These are phyloP conservation scores for Phytopythium boreale DNA, from an alignment of 352 stramenopile genomes.

Conservation along the genomic window DNA sequence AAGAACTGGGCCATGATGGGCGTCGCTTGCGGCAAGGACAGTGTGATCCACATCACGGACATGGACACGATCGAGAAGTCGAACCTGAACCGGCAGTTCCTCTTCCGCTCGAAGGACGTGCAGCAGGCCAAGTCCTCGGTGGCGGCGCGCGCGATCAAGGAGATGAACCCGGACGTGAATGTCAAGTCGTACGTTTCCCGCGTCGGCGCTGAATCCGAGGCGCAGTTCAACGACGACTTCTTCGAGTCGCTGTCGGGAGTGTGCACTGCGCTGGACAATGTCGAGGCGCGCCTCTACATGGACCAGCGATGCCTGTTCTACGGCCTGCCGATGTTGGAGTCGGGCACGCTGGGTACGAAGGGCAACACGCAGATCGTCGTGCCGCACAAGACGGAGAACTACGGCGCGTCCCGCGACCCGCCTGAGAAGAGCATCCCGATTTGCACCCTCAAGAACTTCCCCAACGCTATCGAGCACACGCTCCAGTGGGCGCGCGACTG, in stretches of 20 bases:
- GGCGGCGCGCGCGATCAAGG: constrained; percentile 88
- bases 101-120: constrained; percentile 98
- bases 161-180: constrained; percentile 96
- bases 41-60: constrained; percentile 95
- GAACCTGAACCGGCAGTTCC: constrained; percentile 98
- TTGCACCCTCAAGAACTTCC: constrained; percentile 99
- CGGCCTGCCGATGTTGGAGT: constrained; percentile 97
- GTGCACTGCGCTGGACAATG: constrained; percentile 98
- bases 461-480: constrained; percentile 99
- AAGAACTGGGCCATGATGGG: constrained; percentile 99
- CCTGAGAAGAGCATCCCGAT: constrained; percentile 99
- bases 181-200: constrained; percentile 85
- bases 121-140: constrained; percentile 95
- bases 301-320: constrained; percentile 97
- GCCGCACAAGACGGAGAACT: constrained; percentile 94
- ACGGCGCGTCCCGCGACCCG: constrained; percentile 97
- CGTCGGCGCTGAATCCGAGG: constrained; percentile 94
- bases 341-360: constrained; percentile 98
- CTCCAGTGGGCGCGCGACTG: constrained; percentile 98
- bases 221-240: constrained; percentile 98
- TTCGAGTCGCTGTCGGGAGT: constrained; percentile 94
- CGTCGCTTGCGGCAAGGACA: constrained; percentile 84
- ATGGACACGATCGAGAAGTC: constrained; percentile 99
- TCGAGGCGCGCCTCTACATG: constrained; percentile 98
- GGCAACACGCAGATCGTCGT: constrained; percentile 95